phyloP scores from a whole-genome alignment of 176 grass and related monocot genomes.

The Rhynchospora breviuscula region DNA sequence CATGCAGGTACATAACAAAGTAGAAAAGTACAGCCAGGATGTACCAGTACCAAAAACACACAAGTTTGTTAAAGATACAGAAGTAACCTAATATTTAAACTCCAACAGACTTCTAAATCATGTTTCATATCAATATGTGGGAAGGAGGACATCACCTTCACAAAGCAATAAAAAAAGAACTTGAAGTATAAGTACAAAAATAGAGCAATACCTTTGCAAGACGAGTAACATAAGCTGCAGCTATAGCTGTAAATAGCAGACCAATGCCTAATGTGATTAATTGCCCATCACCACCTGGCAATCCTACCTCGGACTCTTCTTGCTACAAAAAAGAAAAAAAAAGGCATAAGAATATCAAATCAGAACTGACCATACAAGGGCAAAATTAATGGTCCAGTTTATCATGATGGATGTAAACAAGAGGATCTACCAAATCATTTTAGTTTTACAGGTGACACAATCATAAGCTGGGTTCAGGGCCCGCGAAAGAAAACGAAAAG shows the following conservation, averaged over 20 bases:
- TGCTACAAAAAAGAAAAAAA: slow-evolving; percentile 65
- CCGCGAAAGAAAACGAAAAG: not conserved
- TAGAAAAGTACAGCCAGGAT: not conserved
- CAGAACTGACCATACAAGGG: not conserved
- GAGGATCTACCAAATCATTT: not conserved
- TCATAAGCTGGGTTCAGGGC: not conserved
- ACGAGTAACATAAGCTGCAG: slow-evolving; percentile 84
- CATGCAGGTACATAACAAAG: not conserved
- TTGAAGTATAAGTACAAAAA: not conserved
- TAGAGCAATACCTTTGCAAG: slow-evolving; percentile 62
- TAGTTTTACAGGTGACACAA: not conserved
- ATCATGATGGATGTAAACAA: not conserved
- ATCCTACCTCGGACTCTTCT: slow-evolving; percentile 82
- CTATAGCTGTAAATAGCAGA: slow-evolving; percentile 71
- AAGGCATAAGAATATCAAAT: not conserved
- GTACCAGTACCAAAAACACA: not conserved
- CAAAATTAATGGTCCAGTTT: not conserved
- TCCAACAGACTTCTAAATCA: not conserved
- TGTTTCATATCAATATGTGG: not conserved
- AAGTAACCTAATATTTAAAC: not conserved
- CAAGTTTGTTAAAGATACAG: not conserved
- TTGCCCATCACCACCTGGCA: slow-evolving; percentile 68
- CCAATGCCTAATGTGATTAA: slow-evolving; percentile 70
- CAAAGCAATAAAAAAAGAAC: not conserved
- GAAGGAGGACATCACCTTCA: not conserved